Evolutionary conservation across 495 filamentous ascomycete species (phyloP), one percentile per base, ranked within the genome.

Genomic region (Aeminium ludgeri): DNA sequence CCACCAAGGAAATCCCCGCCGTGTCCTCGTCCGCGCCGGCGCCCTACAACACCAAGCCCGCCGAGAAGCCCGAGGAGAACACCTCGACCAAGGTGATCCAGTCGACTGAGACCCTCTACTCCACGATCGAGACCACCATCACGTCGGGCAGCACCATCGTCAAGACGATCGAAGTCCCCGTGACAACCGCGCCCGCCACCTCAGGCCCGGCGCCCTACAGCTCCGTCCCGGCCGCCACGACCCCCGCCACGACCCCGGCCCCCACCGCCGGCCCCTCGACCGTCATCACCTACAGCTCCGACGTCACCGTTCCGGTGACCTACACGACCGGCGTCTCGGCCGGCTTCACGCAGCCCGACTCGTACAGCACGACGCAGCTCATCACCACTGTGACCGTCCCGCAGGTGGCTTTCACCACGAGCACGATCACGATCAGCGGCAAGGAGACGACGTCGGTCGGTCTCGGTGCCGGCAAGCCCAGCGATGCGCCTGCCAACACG

Each of bases 401-500:
- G n/a, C 75, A 81, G 56, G 73, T 86, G 38, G 62, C 59, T 49
- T 82, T 86, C 67, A 69, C 68, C 33, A 84, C 78, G 33, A 54
- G 55, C 46, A 62, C 55, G 8, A 19, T 61, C 20, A 43, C 54
- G 13, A 56, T 57, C 34, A 43, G 52, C 18, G 58, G 62, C 30
- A 52, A 44, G 20, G 40, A 49, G n/a, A 49, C 45, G 10, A 54
- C 48, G 11, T 57, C 55, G 29, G 67, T 72, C 31, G 67, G 58
- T 17, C 49, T 73, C 30, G 62, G 69, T 0, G 73, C 73, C 13
- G 68, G 66, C 39, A 64, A 60, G 6, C 58, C 64, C 10, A 50
- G 63, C 12, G 47, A 55, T 12, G 56, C 46, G 36, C 57, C 57
- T 40, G 64, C 35, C 35, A 53, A 42, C 17, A 15, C 34, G 11